phyloP scores from a whole-genome alignment of 768 basidiomycete genomes.

The Lentinus tigrinus region DNA sequence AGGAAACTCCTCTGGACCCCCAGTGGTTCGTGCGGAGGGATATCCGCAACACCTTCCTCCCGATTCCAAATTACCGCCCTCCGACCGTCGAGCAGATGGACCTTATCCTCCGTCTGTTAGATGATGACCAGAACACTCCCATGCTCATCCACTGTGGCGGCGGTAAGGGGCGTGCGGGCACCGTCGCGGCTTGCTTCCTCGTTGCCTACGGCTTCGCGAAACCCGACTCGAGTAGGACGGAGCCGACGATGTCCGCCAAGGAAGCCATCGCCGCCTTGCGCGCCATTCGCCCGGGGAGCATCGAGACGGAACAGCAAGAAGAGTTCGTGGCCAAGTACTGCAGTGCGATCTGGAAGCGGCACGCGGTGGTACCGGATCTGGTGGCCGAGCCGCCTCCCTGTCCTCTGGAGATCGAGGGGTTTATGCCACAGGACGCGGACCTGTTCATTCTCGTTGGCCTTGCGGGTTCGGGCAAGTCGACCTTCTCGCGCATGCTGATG shows the following conservation, averaged over 20 bases:
- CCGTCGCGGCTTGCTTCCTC: slow-evolving; percentile 59
- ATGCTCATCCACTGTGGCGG: slow-evolving; percentile 61
- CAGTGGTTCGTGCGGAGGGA: slow-evolving; percentile 45
- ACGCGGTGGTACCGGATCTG: slow-evolving; percentile 47
- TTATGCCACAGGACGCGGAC: slow-evolving; percentile 35
- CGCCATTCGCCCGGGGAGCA: slow-evolving; percentile 51
- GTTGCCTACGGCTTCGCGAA: slow-evolving; percentile 52
- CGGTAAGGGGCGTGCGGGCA: slow-evolving; percentile 63
- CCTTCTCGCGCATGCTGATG: slow-evolving; percentile 47
- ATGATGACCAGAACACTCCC: slow-evolving; percentile 45
- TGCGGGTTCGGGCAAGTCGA: slow-evolving; percentile 62
- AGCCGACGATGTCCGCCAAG: slow-evolving; percentile 47
- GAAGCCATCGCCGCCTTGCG: slow-evolving; percentile 51
- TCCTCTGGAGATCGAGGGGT: slow-evolving; percentile 44
- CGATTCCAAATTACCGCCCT: slow-evolving; percentile 51
- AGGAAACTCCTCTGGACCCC: slow-evolving; percentile 48
- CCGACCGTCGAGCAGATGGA: slow-evolving; percentile 65
- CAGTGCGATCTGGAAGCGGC: slow-evolving; percentile 58
- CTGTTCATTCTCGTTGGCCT: slow-evolving; percentile 59
- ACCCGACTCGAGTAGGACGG: slow-evolving; percentile 39
- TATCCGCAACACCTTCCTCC: slow-evolving; percentile 54
- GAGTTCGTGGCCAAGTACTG: slow-evolving; percentile 57
- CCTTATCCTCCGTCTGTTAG: slow-evolving; percentile 46
- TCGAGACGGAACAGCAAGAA: slow-evolving; percentile 59
- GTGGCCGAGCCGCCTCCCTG: slow-evolving; percentile 52